Base-by-base conservation (phyloP, 441 rosid species). In the Kokia cookei region DNA sequence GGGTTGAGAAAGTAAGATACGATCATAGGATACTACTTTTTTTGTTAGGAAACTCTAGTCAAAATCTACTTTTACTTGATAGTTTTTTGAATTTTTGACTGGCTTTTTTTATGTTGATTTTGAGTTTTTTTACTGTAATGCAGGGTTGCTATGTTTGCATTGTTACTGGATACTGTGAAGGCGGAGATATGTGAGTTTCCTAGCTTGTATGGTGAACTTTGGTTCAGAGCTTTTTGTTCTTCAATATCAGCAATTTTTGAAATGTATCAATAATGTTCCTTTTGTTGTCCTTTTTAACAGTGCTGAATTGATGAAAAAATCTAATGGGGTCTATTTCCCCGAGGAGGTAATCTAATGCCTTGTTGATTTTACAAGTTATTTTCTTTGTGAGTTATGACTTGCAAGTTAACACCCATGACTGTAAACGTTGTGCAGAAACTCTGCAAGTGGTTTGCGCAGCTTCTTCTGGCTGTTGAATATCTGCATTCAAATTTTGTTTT, bases 61-160 rank as follows among this genome's bases (percentile, higher is more conserved):
- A 65, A 42, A 11, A 72, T 71, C 65, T 71, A 58, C 63, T 65
- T n/a, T 66, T 67, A 27, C 8, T 32, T 48, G 2, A n/a, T 63
- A 50, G 55, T 48, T 73, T 73, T 13, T 62, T 47, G 1, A 35
- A 42, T 1, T 63, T 13, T 9, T 61, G 26, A n/a, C 7, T 58
- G 24, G 58, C 7, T 62, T 37, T 65, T 64, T 50, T 47, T 14
- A 0, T 64, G 45, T 29, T 37, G 54, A 58, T 53, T 15, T 53
- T 73, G 80, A 58, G 65, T 45, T 29, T 12, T 51, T 17, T 10
- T 4, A 26, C 19, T 32, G 51, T 45, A 77, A 76, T 85, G 82
- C 80, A 92, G 99, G 99, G 99, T 60, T 94, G 99, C 86, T 94
- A 91, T 82, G 97, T 94, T 77, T 94, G 99, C 82, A 94, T 94